Conservation (phyloP, 2,329 filamentous ascomycete genomes). For the Aspergillus vadensis region DNA sequence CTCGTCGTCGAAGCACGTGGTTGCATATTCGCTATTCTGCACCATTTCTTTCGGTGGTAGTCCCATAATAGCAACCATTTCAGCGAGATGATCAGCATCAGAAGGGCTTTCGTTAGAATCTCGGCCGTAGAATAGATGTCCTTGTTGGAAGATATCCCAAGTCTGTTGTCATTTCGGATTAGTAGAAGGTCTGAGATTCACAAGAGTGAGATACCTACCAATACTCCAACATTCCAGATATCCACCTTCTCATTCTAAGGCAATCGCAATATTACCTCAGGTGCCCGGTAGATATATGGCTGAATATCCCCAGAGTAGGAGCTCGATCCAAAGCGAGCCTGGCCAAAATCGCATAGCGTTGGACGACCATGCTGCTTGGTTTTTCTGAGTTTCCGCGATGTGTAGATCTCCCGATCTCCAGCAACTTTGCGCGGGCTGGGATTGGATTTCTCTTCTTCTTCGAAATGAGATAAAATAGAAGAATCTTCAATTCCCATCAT, state of each 20-base stretch:
- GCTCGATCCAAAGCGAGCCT: slow-evolving; percentile 23
- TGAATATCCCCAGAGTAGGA: slow-evolving; percentile 21
- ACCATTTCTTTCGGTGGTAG: background rate
- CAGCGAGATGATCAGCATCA: background rate
- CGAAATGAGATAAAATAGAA: slow-evolving; percentile 2
- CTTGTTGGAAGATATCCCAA: background rate
- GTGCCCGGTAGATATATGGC: slow-evolving; percentile 9
- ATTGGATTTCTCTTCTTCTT: slow-evolving; percentile 14
- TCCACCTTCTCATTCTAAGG: background rate
- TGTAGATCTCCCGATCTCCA: slow-evolving; percentile 27
- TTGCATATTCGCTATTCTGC: background rate
- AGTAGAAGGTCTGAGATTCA: background rate
- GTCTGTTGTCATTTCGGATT: background rate
- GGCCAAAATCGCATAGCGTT: slow-evolving; percentile 32
- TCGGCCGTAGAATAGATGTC: background rate
- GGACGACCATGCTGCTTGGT: slow-evolving; percentile 27
- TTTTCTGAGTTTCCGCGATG: slow-evolving; percentile 24
- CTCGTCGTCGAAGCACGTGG: background rate
- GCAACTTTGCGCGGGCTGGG: slow-evolving; percentile 27
- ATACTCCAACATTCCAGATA: background rate
- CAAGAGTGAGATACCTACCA: background rate
- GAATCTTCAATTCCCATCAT: slow-evolving; percentile 10
- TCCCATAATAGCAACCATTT: background rate
- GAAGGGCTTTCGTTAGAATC: background rate
- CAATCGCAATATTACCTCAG: background rate